Conservation (phyloP, 1,139 yeast genomes). For the Hyphopichia pseudoburtonii region DNA sequence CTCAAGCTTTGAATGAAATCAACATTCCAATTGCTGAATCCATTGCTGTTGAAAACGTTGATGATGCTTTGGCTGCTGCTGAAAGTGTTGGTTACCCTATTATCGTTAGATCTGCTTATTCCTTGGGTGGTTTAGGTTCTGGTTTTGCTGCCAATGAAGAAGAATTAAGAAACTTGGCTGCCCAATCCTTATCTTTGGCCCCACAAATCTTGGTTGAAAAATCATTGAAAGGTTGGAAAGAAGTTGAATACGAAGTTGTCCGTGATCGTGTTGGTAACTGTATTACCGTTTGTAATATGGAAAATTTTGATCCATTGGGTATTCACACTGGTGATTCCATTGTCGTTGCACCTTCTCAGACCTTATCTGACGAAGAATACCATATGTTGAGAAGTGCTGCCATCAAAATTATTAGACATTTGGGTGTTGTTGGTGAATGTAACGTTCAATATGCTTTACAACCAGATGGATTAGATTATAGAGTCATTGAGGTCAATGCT, state of each 20-base stretch:
- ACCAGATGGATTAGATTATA: constrained; percentile 91
- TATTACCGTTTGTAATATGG: constrained; percentile 99
- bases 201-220: constrained; percentile 95
- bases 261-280: constrained; percentile 97
- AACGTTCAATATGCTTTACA: constrained; percentile 96
- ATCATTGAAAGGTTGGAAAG: constrained; percentile 99
- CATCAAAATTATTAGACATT: constrained; percentile 92
- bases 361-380: constrained; percentile 94
- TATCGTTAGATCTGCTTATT: constrained; percentile 96
- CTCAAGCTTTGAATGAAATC: constrained; percentile 92
- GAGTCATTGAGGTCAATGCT: constrained; percentile 97
- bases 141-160: constrained; percentile 93
- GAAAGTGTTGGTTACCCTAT: constrained; percentile 90
- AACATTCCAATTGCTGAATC: constrained; percentile 93
- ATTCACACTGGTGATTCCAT: constrained; percentile 99
- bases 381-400: constrained; percentile 98
- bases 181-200: constrained; percentile 90
- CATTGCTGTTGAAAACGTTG: constrained; percentile 74
- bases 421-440: constrained; percentile 99
- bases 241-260: constrained; percentile 97
- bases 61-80: constrained; percentile 85
- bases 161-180: constrained; percentile 81
- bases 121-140: constrained; percentile 97
- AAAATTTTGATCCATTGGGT: constrained; percentile 97
- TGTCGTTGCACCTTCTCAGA: constrained; percentile 98